Conservation (phyloP, 371 early-diverging fungal species). For the Quaeritorhiza haematococci region DNA sequence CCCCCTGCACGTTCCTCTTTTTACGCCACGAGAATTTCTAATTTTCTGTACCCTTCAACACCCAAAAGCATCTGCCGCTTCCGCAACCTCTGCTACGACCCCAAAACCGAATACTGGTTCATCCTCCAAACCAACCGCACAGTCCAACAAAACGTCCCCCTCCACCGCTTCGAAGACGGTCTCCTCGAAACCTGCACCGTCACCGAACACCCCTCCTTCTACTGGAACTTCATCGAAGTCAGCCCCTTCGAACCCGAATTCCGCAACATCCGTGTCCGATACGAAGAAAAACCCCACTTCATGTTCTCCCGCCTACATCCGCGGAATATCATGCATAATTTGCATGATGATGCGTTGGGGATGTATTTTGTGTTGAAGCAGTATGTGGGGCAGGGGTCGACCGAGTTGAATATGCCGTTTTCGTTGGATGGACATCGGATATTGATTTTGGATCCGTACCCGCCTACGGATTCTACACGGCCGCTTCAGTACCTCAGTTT, state of each 20-base stretch:
- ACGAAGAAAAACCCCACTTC: constrained; percentile 28
- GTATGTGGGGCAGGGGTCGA: constrained; percentile 17
- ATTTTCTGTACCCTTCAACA: too few species aligned
- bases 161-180: constrained; percentile 9
- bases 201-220: constrained; percentile 30
- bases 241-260: constrained; percentile 20
- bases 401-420: constrained; percentile 22
- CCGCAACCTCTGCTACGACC: constrained; percentile 41
- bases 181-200: constrained; percentile 34
- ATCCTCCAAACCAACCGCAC: constrained; percentile 31
- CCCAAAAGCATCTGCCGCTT: constrained; percentile 44
- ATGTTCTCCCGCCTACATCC: constrained; percentile 37
- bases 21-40: too few species aligned
- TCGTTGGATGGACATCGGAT: constrained; percentile 28
- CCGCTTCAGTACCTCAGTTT: constrained; percentile 37
- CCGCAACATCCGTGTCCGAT: constrained; percentile 31
- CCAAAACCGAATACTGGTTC: constrained; percentile 32
- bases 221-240: constrained; percentile 35
- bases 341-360: constrained; percentile 46
- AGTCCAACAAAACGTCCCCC: constrained; percentile 28
- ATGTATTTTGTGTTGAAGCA: constrained; percentile 35
- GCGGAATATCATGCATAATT: constrained; percentile 47
- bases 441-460: constrained; percentile 30
- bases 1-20: too few species aligned
- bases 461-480: constrained; percentile 24